A percentile compares a stretch with the other conserved stretches of the same genome.
Conservation (phyloP, 1,284 basidiomycete species). For the Meira miltonrushii region DNA sequence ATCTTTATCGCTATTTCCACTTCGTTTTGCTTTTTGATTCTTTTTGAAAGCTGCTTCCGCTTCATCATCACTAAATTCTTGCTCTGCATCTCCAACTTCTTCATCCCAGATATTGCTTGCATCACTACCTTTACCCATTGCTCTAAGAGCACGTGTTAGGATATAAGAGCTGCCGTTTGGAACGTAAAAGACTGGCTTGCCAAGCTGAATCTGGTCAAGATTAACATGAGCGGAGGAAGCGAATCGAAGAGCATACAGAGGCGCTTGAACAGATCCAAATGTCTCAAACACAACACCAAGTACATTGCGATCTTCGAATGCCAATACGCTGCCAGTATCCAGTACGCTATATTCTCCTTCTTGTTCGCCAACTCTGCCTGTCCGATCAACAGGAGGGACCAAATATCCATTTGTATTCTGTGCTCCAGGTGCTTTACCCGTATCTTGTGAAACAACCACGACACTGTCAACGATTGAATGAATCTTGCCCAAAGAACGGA, state of each 20-base stretch:
- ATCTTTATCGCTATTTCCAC: too few species aligned
- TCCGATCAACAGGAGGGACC: constrained; percentile 22
- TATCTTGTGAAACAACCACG: constrained; percentile 44
- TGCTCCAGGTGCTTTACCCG: constrained; percentile 14
- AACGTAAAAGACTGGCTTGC: constrained; percentile 65
- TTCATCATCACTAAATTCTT: constrained; percentile 87
- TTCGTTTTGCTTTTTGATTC: constrained; percentile 4
- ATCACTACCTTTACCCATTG: constrained; percentile 69
- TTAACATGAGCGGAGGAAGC: constrained; percentile 51
- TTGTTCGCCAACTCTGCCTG: constrained; percentile 25
- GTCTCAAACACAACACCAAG: constrained; percentile 83
- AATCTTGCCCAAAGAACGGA: constrained; percentile 32
- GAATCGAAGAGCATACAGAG: constrained; percentile 70
- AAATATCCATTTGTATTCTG: background rate
- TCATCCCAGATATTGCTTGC: constrained; percentile 88
- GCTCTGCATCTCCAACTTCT: constrained; percentile 74
- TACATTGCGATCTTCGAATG: constrained; percentile 75
- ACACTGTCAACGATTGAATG: constrained; percentile 47
- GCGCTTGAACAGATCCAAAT: constrained; percentile 78
- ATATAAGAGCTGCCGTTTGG: constrained; percentile 72
- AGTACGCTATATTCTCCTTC: constrained; percentile 61
- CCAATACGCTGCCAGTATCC: constrained; percentile 78
- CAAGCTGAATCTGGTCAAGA: constrained; percentile 15
- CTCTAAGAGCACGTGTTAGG: constrained; percentile 63
- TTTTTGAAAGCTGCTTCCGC: constrained; percentile 61